Evolutionary conservation across 441 rosid genomes (phyloP).

Genomic region (Erodium moschatum): DNA sequence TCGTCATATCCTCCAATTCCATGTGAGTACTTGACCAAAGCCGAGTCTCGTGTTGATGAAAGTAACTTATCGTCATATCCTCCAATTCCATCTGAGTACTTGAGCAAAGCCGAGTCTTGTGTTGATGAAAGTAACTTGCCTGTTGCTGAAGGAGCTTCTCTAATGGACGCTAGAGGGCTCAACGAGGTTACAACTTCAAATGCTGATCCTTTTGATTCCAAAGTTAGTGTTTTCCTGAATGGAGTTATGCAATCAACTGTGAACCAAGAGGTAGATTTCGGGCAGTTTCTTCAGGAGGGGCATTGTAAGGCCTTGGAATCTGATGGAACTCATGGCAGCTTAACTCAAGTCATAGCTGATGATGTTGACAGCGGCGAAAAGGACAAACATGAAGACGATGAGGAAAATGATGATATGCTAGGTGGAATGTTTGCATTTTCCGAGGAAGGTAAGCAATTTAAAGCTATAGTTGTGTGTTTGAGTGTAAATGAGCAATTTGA

Average conservation of each 20-base stretch:
- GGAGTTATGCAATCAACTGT: slow-evolving; percentile 22
- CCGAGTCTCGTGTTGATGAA: slow-evolving; percentile 25
- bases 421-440: slow-evolving; percentile 89
- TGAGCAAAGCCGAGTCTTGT: slow-evolving; percentile 23
- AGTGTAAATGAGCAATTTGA: too few relatives aligned
- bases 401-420: slow-evolving; percentile 59
- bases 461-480: too few relatives aligned
- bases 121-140: slow-evolving; percentile 36
- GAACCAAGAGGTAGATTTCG: slow-evolving; percentile 43
- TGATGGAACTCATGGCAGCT: slow-evolving; percentile 21
- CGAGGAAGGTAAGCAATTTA: slow-evolving; percentile 54
- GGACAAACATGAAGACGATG: slow-evolving; percentile 50
- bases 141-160: slow-evolving; percentile 13
- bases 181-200: too few relatives aligned
- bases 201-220: slow-evolving; percentile 32
- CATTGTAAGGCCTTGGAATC: slow-evolving; percentile 35
- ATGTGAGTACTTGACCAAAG: slow-evolving; percentile 22
- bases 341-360: slow-evolving; percentile 23
- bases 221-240: slow-evolving; percentile 42
- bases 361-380: slow-evolving; percentile 41
- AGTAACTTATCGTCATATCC: slow-evolving; percentile 35
- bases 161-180: too few relatives aligned
- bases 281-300: slow-evolving; percentile 57
- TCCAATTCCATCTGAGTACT: slow-evolving; percentile 12
- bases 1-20: slow-evolving; percentile 12